Base-by-base conservation (phyloP, 495 filamentous ascomycete genomes). In the Hypoxylon trugodes region DNA sequence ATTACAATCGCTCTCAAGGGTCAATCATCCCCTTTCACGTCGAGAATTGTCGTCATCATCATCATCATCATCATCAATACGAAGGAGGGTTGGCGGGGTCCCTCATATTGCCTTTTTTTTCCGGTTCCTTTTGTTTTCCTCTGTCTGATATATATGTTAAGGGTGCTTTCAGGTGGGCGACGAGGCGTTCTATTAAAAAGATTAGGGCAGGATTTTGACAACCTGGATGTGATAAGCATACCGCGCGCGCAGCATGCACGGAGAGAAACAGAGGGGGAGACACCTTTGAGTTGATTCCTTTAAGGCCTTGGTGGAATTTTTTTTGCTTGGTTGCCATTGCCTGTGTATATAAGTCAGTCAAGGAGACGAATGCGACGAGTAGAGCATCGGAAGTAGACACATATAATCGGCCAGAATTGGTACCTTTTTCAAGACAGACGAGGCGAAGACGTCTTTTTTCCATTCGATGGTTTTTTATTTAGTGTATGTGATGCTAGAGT, bases 371-470 rank as follows among this genome's bases (percentile, higher is more conserved):
- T 56, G 50, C 51, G 51, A 65, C 43, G 51, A 47, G 43, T 25
- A 51, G 35, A 50, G 49, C 33, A 49, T 43, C 50, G 15, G 51
- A n/a, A 59, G 50, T 67, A 67, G 58, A 67, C 62, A 67, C 57
- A 66, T 67, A 67, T 67, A 67, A 62, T 67, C 58, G 52, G 64
- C 64, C 64, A 67, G 58, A 62, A 62, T 67, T 67, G 58, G 64
- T 62, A 67, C 38, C 45, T 61, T 49, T 48, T 33, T 36, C 46
- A 61, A 66, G 56, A 60, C 43, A 61, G 43, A 41, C 42, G 22
- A 56, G 45, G 43, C 21, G 19, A 43, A 16, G 35, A 61, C 40
- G 32, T 46, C 30, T 10, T 10, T 30, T 30, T 30, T 4, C 28
- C 4, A 5, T 30, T 30, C 28, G 4, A 5, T 5, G 28, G 5